phyloP scores from a whole-genome alignment of 495 filamentous ascomycete species.

The Xylaria cubensis region DNA sequence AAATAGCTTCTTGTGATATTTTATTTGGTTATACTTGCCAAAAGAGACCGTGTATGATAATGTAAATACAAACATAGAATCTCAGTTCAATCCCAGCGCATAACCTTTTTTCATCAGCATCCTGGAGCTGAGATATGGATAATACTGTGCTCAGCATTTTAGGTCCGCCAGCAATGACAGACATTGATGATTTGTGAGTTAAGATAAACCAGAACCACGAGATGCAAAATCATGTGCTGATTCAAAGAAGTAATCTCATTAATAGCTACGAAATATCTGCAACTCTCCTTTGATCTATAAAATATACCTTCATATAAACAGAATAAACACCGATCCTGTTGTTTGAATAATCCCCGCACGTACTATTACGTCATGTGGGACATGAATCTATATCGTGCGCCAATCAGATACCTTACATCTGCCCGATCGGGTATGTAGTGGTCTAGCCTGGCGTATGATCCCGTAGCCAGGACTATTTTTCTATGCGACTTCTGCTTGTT shows the following conservation, averaged over 20 bases:
- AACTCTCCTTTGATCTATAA: too few relatives aligned
- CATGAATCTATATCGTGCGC: too few relatives aligned
- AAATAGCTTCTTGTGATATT: not conserved
- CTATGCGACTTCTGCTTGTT: too few relatives aligned
- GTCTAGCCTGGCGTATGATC: too few relatives aligned
- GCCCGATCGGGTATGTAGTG: too few relatives aligned
- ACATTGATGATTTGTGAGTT: not conserved
- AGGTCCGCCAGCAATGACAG: not conserved
- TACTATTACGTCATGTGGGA: too few relatives aligned
- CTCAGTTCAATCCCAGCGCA: constrained; percentile 8
- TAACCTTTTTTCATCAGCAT: not conserved
- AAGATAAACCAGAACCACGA: not conserved
- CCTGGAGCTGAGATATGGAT: not conserved
- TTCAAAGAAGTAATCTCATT: not conserved
- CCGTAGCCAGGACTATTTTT: too few relatives aligned
- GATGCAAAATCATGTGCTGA: not conserved
- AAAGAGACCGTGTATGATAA: not conserved
- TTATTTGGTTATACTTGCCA: not conserved
- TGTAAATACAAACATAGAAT: constrained; percentile 16
- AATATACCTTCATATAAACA: too few relatives aligned
- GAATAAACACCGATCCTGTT: too few relatives aligned
- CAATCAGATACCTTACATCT: too few relatives aligned
- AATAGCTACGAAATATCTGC: not conserved
- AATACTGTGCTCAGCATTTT: not conserved
- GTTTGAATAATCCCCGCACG: too few relatives aligned